phyloP scores from a whole-genome alignment of 768 basidiomycete genomes.

The Paxillus involutus region DNA sequence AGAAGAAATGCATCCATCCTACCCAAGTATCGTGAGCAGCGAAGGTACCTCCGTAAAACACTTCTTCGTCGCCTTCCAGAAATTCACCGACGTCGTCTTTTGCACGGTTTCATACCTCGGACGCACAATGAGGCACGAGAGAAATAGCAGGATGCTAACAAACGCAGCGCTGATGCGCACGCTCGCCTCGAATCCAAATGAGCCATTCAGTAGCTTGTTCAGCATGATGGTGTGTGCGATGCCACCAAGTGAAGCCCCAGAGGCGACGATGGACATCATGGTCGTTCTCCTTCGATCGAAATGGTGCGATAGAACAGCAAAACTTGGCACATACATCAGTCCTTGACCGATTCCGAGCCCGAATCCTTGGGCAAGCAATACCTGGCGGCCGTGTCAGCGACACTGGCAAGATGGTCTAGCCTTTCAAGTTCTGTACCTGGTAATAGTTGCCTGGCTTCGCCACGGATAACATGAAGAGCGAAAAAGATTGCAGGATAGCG shows the following conservation, averaged over 20 bases:
- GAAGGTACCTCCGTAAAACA: constrained; percentile 25
- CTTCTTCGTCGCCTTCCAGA: constrained; percentile 20
- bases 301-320: constrained; percentile 43
- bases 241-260: constrained; percentile 54
- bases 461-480: constrained; percentile 39
- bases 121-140: constrained; percentile 39
- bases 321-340: constrained; percentile 43
- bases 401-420: background rate
- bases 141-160: constrained; percentile 34
- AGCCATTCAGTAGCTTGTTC: constrained; percentile 43
- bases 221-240: constrained; percentile 61
- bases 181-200: constrained; percentile 43
- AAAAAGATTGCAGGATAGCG: constrained; percentile 25
- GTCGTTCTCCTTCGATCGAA: constrained; percentile 41
- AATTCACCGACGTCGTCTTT: background rate
- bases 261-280: constrained; percentile 45
- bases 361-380: constrained; percentile 48
- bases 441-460: constrained; percentile 34
- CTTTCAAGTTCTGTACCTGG: constrained; percentile 23
- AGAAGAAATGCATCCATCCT: background rate
- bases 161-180: constrained; percentile 41
- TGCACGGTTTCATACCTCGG: constrained; percentile 25
- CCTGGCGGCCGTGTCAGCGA: constrained; percentile 18
- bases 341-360: constrained; percentile 42
- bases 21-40: constrained; percentile 26